A percentile compares a stretch with the other conserved stretches of the same genome.
These are phyloP conservation scores for Zoysia pacifica DNA, from an alignment of 176 grass and related monocot genomes.

Conservation along the genomic window DNA sequence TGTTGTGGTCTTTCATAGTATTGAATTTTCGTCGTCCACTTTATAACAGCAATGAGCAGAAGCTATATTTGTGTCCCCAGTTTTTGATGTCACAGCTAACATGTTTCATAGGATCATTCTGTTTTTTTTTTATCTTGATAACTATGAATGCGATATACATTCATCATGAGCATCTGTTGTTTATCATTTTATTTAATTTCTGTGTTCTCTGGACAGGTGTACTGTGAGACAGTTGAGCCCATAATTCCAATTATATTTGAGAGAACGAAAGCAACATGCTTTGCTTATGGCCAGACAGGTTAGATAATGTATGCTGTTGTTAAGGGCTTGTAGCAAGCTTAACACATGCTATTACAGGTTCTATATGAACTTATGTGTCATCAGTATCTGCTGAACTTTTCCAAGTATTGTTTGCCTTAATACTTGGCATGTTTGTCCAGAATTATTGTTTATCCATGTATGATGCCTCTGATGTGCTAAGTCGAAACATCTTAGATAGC, in stretches of 20 bases:
- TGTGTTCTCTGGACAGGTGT: conserved; percentile 66
- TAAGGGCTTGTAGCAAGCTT: conserved; percentile 1
- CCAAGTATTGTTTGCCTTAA: neutral
- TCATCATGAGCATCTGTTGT: conserved; percentile 7
- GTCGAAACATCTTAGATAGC: conserved; percentile 9
- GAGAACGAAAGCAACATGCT: conserved; percentile 97
- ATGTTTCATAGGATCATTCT: neutral
- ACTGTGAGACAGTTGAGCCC: conserved; percentile 90
- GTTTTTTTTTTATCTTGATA: conserved; percentile 24
- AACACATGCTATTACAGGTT: conserved; percentile 4
- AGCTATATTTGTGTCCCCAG: neutral
- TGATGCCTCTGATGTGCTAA: conserved; percentile 17
- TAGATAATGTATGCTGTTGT: conserved; percentile 26
- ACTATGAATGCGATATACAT: conserved; percentile 1
- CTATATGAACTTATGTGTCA: neutral
- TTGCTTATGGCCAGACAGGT: conserved; percentile 99
- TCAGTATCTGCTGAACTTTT: neutral
- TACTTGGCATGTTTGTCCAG: neutral
- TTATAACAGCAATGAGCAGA: conserved; percentile 2
- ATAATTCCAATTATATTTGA: conserved; percentile 98
- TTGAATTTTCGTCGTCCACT: conserved; percentile 10
- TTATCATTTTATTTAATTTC: conserved; percentile 20
- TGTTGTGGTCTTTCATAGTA: neutral
- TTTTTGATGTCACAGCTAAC: neutral
- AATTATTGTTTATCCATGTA: conserved; percentile 6